Evolutionary conservation across 805 yeast species (phyloP), one percentile per base, ranked within the genome.

Genomic region (Wickerhamiella australiensis): DNA sequence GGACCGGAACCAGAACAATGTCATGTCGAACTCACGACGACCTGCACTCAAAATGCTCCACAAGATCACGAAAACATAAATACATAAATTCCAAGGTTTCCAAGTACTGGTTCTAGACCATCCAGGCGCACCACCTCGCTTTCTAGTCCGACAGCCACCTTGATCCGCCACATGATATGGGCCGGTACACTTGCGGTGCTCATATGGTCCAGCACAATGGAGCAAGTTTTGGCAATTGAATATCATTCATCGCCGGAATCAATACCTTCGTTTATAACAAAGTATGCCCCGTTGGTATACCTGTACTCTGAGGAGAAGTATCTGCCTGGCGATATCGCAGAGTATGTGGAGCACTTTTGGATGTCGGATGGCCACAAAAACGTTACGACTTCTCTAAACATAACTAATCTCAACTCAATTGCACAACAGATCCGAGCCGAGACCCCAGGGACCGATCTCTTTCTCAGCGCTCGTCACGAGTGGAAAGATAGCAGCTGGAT

Each of bases 301-400:
- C 69, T 90, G 9, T 88, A 90, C 67, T 79, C 94, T 1, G 98
- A 90, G 61, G 98, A 90, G 59, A 65, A 70, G 49, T 90, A 88
- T 61, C 68, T 82, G 56, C 95, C 98, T 0, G 85, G 85, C 57
- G 94, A 86, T 59, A 73, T 87, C 36, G 73, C 70, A 25, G 76
- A 82, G 51, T 90, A 66, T 61, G 87, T 85, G 5, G 66, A 67
- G 5, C 76, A 85, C 60, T 83, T 85, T 65, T 75, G 74, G 54
- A 72, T 82, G 18, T 72, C 72, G 18, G 74, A 72, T 56, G 61
- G 57, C 7, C 72, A 77, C 1, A 63, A 78, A 0, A 58, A 61
- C 2, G 55, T 71, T 2, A 57, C 64, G 6, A 47, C 54, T 56
- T 49, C 54, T 61, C 54, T 37, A 59, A 58, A 35, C 5, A 41